Percentiles rank a stretch among this genome's conserved stretches.
Evolutionary conservation across 306 rosid genomes (phyloP).

Genomic region (Corylus heterophylla): DNA sequence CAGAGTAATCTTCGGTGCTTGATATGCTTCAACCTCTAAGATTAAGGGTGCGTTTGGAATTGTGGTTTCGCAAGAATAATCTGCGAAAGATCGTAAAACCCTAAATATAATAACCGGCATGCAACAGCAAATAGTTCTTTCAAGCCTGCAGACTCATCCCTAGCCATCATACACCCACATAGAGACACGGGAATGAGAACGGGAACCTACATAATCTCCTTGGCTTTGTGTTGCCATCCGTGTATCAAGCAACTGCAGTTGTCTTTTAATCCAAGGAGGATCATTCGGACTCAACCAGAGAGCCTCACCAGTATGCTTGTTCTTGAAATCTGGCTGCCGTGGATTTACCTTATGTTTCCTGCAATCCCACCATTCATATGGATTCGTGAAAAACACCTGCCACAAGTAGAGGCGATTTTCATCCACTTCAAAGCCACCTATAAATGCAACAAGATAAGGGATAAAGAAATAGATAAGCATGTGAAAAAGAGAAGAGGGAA

Average conservation of each 20-base stretch:
- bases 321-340: too few species aligned
- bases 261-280: conserved; percentile 85
- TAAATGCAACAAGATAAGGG: background rate
- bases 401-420: conserved; percentile 58
- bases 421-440: conserved; percentile 33
- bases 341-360: conserved; percentile 20
- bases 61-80: too few species aligned
- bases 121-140: background rate
- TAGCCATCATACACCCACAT: conserved; percentile 64
- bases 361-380: conserved; percentile 84
- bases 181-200: conserved; percentile 28
- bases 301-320: conserved; percentile 38
- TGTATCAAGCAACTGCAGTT: conserved; percentile 60
- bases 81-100: background rate
- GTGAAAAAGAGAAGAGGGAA: conserved; percentile 2
- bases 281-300: conserved; percentile 60
- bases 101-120: background rate
- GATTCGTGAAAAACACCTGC: conserved; percentile 76
- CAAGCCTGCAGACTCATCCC: background rate
- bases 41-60: too few species aligned
- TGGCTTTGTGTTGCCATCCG: conserved; percentile 27
- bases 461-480: background rate
- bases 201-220: conserved; percentile 23
- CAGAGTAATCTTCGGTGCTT: too few species aligned
- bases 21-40: too few species aligned